Percentiles rank a stretch among this genome's conserved stretches.
phyloP scores from a whole-genome alignment of 345 rosid species.

The Arabis hirsuta region DNA sequence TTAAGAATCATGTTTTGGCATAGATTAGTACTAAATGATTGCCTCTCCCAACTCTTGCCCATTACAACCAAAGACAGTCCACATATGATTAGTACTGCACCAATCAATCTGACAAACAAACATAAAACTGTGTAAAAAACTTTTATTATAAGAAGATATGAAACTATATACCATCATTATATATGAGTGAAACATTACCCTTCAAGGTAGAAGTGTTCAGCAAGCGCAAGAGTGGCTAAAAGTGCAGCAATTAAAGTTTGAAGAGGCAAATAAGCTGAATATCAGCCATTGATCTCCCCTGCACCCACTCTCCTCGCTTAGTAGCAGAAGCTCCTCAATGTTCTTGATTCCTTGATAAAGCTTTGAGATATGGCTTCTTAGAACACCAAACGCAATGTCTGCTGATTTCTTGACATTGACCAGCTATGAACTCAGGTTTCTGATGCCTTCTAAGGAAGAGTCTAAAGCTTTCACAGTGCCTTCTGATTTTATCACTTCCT shows the following conservation, averaged over 20 bases:
- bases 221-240: constrained; percentile 55
- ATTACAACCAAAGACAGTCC: constrained; percentile 66
- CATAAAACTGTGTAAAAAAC: neutral
- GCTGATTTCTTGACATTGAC: constrained; percentile 85
- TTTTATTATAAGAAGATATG: neutral
- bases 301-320: constrained; percentile 34
- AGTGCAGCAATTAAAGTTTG: constrained; percentile 69
- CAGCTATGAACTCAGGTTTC: constrained; percentile 73
- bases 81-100: constrained; percentile 57
- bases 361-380: constrained; percentile 62
- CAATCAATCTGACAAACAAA: constrained; percentile 52
- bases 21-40: too few species aligned
- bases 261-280: constrained; percentile 64
- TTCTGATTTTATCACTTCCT: constrained; percentile 81
- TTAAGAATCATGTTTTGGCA: constrained; percentile 20
- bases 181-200: constrained; percentile 46
- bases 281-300: constrained; percentile 52
- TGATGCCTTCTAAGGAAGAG: constrained; percentile 48
- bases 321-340: constrained; percentile 46
- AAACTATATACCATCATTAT: neutral
- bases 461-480: constrained; percentile 62
- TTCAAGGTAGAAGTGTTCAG: constrained; percentile 70
- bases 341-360: constrained; percentile 64
- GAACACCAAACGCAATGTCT: constrained; percentile 78
- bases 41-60: constrained; percentile 64